Evolutionary conservation across 2,329 filamentous ascomycete genomes (phyloP), one percentile per base, ranked within the genome.

Genomic region (Colletotrichum siamense): DNA sequence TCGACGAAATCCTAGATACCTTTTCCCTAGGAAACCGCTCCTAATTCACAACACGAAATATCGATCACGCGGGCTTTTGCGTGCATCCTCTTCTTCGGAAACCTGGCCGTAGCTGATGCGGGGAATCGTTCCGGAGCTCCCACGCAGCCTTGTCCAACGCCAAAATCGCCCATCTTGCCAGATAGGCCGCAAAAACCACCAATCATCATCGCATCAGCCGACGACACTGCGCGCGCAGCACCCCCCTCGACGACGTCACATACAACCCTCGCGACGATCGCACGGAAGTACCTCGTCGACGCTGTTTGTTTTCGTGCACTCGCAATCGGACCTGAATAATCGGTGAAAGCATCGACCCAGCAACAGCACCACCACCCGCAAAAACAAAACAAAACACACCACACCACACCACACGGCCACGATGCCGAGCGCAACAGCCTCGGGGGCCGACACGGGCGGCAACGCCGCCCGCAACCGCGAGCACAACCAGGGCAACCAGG

Each of bases 401-500:
- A 0, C 30, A 30, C 9, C 26, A 28, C 28, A 28, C 28, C 28
- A 24, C 32, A 24, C 39, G 22, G 30, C 61, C 62, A 52, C 78
- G 77, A 89, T 88, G 87, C 83, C 87, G 80, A 88, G 87, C 85
- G 90, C 89, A 82, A 88, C 86, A 76, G 84, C 90, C 79, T 91
- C 90, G 73, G 90, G 90, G 82, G 87, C 89, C 81, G 89, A 90
- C 81, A 84, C 89, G 81, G 85, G 85, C 79, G 79, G 75, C 78
- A 79, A 75, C 78, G 82, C 85, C 64, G 85, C 88, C 78, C 89
- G 88, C 73, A 85, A 85, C 80, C 92, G 92, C 81, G 89, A 93
- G 74, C 94, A 96, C 86, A 93, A 95, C 83, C 94, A 96, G 83
- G 94, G 94, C 79, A 94, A 94, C 84, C 91, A 94, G 79, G 92